phyloP scores from a whole-genome alignment of 2,329 filamentous ascomycete species.

The Aureobasidium sp. region DNA sequence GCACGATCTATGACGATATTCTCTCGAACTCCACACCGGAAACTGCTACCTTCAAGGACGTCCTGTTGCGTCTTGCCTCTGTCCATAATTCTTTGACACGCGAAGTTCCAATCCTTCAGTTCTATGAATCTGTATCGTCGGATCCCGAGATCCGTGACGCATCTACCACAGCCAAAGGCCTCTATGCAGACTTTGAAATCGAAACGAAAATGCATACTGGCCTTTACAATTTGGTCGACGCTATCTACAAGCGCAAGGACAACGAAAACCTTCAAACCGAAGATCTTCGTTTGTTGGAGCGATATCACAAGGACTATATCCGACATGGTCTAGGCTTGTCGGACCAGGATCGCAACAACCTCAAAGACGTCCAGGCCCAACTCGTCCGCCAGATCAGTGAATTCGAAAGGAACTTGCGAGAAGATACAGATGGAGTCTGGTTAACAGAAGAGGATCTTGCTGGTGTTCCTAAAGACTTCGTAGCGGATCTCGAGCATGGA shows the following conservation, averaged over 20 bases:
- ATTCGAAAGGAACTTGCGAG: conserved; percentile 74
- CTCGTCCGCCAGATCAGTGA: conserved; percentile 66
- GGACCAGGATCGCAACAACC: conserved; percentile 64
- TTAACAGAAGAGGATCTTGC: conserved; percentile 66
- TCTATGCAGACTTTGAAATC: conserved; percentile 61
- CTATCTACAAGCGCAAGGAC: conserved; percentile 39
- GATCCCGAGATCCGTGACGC: conserved; percentile 42
- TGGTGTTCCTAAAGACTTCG: conserved; percentile 65
- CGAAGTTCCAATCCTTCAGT: conserved; percentile 48
- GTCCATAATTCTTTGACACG: conserved; percentile 47
- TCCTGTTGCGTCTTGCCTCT: conserved; percentile 61
- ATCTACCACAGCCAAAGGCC: conserved; percentile 44
- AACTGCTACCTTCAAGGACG: conserved; percentile 50
- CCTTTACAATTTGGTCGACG: conserved; percentile 57
- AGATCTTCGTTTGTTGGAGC: conserved; percentile 63
- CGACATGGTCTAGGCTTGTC: conserved; percentile 67
- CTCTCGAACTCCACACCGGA: conserved; percentile 53
- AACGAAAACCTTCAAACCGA: conserved; percentile 58
- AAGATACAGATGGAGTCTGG: conserved; percentile 73
- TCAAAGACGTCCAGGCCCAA: conserved; percentile 80
- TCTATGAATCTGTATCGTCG: conserved; percentile 47
- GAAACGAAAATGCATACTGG: conserved; percentile 77
- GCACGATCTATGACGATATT: conserved; percentile 63
- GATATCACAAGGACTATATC: conserved; percentile 70
- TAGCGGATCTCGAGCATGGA: conserved; percentile 61